Conservation (phyloP, 306 rosid species). For the Betula pendula region DNA sequence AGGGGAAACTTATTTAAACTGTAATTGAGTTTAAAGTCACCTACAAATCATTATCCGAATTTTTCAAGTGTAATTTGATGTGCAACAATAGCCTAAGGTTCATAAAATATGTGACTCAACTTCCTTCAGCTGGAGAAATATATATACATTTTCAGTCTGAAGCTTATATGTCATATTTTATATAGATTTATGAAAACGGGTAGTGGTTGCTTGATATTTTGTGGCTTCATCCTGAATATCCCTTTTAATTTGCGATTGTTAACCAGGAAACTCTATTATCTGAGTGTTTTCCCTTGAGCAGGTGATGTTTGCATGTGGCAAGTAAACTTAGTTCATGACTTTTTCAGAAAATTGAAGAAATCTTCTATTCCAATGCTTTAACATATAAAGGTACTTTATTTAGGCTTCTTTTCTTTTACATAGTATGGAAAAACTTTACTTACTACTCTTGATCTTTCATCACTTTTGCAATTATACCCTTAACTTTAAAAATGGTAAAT, state of each 20-base stretch:
- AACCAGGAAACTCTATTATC: slow-evolving; percentile 14
- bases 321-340: slow-evolving; percentile 92
- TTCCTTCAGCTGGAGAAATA: not conserved
- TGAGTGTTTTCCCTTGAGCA: slow-evolving; percentile 40
- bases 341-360: slow-evolving; percentile 82
- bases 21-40: not conserved
- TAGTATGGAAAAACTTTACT: too few species aligned
- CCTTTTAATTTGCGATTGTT: not conserved
- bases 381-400: slow-evolving; percentile 77
- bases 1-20: not conserved
- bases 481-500: too few species aligned
- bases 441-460: too few species aligned
- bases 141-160: not conserved
- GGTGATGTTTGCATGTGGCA: slow-evolving; percentile 94
- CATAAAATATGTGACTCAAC: not conserved
- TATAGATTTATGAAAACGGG: not conserved
- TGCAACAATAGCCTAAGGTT: not conserved
- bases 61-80: not conserved
- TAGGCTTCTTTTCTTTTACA: slow-evolving; percentile 24
- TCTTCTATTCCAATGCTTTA: slow-evolving; percentile 74
- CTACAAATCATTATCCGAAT: not conserved
- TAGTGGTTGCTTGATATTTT: not conserved
- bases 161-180: not conserved
- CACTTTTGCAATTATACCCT: too few species aligned
- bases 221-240: not conserved